These are phyloP conservation scores for Sungouiozyma intestinalis DNA, from an alignment of 805 yeast genomes.

Conservation along the genomic window DNA sequence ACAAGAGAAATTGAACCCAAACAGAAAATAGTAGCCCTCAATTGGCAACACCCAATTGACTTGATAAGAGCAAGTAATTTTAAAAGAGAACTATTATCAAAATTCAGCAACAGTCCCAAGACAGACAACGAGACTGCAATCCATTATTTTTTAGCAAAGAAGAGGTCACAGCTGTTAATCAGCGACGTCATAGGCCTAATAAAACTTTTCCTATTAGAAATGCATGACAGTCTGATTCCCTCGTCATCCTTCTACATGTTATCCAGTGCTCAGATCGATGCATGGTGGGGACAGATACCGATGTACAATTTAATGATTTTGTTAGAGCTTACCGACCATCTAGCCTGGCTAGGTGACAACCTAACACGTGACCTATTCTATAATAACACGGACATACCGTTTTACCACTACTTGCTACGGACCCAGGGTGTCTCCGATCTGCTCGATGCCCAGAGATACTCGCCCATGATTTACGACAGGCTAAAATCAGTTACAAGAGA, in stretches of 20 bases:
- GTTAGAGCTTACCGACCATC: conserved; percentile 3
- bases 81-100: conserved; percentile 8
- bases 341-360: conserved; percentile 2
- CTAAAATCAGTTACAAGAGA: background rate
- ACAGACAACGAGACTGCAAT: conserved; percentile 2
- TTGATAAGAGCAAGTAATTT: conserved; percentile 8
- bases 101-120: conserved; percentile 2
- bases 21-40: conserved; percentile 2
- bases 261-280: background rate
- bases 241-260: conserved; percentile 4
- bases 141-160: background rate
- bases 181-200: conserved; percentile 31
- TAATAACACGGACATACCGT: conserved; percentile 4
- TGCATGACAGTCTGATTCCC: conserved; percentile 42
- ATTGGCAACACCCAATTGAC: conserved; percentile 11
- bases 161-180: background rate
- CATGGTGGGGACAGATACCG: conserved; percentile 6
- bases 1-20: background rate
- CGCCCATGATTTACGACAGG: background rate
- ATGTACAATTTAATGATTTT: conserved; percentile 5
- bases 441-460: background rate
- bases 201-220: conserved; percentile 46
- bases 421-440: background rate
- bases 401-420: conserved; percentile 9
- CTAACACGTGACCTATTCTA: conserved; percentile 1